phyloP scores from a whole-genome alignment of 2,329 filamentous ascomycete species.

The Annulohypoxylon truncatum region DNA sequence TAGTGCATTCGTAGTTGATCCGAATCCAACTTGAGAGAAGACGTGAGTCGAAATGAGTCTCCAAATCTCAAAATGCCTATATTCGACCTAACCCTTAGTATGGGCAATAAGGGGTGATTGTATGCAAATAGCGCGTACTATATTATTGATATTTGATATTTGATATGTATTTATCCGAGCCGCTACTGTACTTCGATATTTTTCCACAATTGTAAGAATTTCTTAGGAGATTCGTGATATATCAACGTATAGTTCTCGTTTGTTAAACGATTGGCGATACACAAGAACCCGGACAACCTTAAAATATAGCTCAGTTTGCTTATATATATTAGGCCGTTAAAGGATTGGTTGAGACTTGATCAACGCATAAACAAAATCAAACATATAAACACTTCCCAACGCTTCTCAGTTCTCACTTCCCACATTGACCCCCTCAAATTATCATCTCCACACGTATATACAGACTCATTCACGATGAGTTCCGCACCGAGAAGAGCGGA shows the following conservation, averaged over 20 bases:
- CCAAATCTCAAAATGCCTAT: background rate
- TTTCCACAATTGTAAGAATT: conserved; percentile 44
- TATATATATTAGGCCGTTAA: conserved; percentile 11
- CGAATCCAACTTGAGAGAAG: conserved; percentile 8
- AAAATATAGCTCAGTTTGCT: conserved; percentile 25
- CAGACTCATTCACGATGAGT: conserved; percentile 22
- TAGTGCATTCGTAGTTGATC: conserved; percentile 21
- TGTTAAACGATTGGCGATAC: conserved; percentile 11
- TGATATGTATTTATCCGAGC: conserved; percentile 36
- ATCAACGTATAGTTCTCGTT: conserved; percentile 20
- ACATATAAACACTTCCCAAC: background rate
- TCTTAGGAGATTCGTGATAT: conserved; percentile 44
- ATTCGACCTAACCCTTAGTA: background rate
- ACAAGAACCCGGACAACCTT: background rate
- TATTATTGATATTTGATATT: background rate
- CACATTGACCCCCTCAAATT: background rate
- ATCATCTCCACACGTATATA: background rate
- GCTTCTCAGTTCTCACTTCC: background rate
- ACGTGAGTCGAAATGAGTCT: background rate
- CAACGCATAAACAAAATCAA: background rate
- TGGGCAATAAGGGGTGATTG: conserved; percentile 2
- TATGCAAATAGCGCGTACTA: conserved; percentile 23
- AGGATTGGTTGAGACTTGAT: background rate
- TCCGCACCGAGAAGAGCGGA: conserved; percentile 27
- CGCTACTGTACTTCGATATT: conserved; percentile 21